phyloP scores from a whole-genome alignment of 495 filamentous ascomycete species.

The Collariella sp. region DNA sequence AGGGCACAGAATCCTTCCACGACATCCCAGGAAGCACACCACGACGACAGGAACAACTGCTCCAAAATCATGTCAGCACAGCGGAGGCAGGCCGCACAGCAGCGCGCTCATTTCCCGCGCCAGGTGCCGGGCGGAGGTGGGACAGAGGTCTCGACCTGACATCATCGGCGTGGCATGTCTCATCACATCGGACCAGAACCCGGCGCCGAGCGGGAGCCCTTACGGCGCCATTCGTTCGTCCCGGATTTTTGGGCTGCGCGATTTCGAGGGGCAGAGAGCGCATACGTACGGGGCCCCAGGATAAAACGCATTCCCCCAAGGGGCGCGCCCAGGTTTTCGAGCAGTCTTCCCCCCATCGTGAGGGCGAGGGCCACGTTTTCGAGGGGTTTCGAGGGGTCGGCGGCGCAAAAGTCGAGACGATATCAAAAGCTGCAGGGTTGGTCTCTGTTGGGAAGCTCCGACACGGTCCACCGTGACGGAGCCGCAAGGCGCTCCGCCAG shows the following conservation, averaged over 20 bases:
- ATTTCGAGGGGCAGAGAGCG: background rate
- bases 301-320: background rate
- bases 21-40: no score
- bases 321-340: background rate
- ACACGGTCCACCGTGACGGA: slow-evolving; percentile 2
- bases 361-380: no score
- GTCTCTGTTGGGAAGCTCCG: background rate
- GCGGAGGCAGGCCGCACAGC: background rate
- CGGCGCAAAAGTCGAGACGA: background rate
- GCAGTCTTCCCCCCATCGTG: no score
- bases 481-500: slow-evolving; percentile 9
- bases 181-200: background rate
- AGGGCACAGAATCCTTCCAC: no score
- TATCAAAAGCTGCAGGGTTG: background rate
- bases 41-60: no score
- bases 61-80: no score
- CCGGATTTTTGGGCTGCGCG: background rate
- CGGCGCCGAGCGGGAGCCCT: background rate
- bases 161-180: slow-evolving; percentile 1
- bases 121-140: background rate
- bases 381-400: background rate
- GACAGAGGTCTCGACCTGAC: background rate
- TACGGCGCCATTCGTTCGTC: background rate
- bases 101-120: background rate
- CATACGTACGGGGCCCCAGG: background rate